phyloP scores from a whole-genome alignment of 495 filamentous ascomycete species.

The Penicillium daleae region DNA sequence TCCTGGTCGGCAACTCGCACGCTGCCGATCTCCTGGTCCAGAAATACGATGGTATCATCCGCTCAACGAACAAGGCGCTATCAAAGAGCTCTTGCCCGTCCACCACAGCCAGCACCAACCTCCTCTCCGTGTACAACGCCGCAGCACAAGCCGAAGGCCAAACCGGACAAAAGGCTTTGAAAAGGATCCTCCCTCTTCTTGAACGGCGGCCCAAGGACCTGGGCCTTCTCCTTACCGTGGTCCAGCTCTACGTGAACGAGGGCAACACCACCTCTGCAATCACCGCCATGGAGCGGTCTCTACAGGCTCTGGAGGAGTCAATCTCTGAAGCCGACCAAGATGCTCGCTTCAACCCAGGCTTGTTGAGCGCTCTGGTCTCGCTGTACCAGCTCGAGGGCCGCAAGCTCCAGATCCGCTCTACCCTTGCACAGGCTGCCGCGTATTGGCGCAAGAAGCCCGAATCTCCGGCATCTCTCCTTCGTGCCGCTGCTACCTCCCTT shows the following conservation, averaged over 20 bases:
- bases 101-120: constrained; percentile 59
- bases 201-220: constrained; percentile 80
- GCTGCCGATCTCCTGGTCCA: constrained; percentile 74
- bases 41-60: constrained; percentile 75
- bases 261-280: constrained; percentile 80
- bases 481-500: constrained; percentile 77
- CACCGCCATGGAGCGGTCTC: constrained; percentile 71
- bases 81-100: constrained; percentile 56
- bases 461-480: constrained; percentile 63
- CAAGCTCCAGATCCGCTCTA: constrained; percentile 67
- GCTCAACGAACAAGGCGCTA: constrained; percentile 64
- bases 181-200: constrained; percentile 71
- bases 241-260: constrained; percentile 78
- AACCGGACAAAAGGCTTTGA: constrained; percentile 70
- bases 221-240: constrained; percentile 78
- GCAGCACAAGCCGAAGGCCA: constrained; percentile 71
- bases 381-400: constrained; percentile 81
- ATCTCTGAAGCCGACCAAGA: constrained; percentile 63
- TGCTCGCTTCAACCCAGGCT: constrained; percentile 80
- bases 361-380: constrained; percentile 80
- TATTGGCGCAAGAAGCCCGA: constrained; percentile 72
- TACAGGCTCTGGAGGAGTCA: constrained; percentile 71
- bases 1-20: constrained; percentile 70
- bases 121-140: constrained; percentile 76
- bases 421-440: constrained; percentile 78